Conservation (phyloP, 2,329 filamentous ascomycete genomes). For the Cercospora brassicicola region DNA sequence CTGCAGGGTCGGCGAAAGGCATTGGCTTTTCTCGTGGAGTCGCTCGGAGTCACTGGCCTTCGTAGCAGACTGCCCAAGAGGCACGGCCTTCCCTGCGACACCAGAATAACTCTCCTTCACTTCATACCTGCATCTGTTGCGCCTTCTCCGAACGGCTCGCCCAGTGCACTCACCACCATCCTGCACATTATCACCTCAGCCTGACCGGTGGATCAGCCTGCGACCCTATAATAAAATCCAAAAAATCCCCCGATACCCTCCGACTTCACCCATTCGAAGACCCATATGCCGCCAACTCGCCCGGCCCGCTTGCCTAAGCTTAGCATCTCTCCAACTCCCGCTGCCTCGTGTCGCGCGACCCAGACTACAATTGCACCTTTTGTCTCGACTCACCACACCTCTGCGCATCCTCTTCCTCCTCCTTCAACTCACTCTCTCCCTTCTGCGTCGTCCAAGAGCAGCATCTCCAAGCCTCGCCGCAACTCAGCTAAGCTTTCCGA, state of each 20-base stretch:
- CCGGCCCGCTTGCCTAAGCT: slow-evolving; percentile 7
- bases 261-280: slow-evolving; percentile 12
- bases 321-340: neutral
- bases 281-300: slow-evolving; percentile 12
- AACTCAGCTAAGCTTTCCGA: neutral
- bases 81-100: neutral
- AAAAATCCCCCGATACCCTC: slow-evolving; percentile 13
- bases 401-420: slow-evolving; percentile 9
- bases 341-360: slow-evolving; percentile 5
- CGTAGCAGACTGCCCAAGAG: neutral
- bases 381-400: neutral
- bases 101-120: neutral
- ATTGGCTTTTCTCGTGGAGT: neutral
- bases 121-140: neutral
- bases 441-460: slow-evolving; percentile 2
- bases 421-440: neutral
- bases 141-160: neutral
- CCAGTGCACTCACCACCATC: neutral
- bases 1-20: neutral
- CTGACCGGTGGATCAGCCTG: neutral
- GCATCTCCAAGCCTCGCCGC: slow-evolving; percentile 1
- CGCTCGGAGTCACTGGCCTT: neutral
- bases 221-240: neutral
- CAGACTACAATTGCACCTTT: neutral
- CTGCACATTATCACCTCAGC: neutral